Conservation (phyloP, 352 stramenopile genomes). For the Globisporangium uncinulatum region DNA sequence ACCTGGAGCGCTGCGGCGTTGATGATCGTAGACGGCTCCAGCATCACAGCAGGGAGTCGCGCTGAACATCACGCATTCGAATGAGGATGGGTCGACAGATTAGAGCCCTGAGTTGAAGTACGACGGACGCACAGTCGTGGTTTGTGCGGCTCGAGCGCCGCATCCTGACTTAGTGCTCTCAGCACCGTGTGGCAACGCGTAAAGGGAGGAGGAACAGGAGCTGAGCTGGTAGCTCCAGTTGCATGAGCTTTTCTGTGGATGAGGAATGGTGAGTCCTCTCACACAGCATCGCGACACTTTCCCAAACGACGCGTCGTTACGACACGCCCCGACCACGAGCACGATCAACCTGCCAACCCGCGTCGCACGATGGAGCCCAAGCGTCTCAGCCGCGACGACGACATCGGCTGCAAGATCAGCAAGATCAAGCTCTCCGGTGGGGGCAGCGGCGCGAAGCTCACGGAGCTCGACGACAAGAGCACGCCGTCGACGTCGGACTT, state of each 20-base stretch:
- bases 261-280: background rate
- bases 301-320: too few relatives aligned
- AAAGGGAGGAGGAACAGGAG: too few relatives aligned
- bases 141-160: slow-evolving; percentile 3
- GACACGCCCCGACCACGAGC: background rate
- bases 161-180: slow-evolving; percentile 1
- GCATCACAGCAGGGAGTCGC: slow-evolving; percentile 13
- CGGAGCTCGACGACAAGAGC: slow-evolving; percentile 38
- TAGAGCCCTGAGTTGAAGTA: background rate
- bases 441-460: slow-evolving; percentile 20
- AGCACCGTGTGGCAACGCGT: too few relatives aligned
- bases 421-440: slow-evolving; percentile 53
- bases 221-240: background rate
- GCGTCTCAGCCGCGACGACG: slow-evolving; percentile 43
- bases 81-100: background rate
- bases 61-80: slow-evolving; percentile 4
- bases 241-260: background rate
- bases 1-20: slow-evolving; percentile 72
- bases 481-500: slow-evolving; percentile 26
- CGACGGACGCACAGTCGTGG: slow-evolving; percentile 2
- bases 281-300: too few relatives aligned
- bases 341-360: background rate
- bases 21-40: slow-evolving; percentile 49
- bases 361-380: slow-evolving; percentile 56
- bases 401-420: slow-evolving; percentile 61